Evolutionary conservation across 176 grass and related monocot species (phyloP).

Genomic region (Phragmites australis): DNA sequence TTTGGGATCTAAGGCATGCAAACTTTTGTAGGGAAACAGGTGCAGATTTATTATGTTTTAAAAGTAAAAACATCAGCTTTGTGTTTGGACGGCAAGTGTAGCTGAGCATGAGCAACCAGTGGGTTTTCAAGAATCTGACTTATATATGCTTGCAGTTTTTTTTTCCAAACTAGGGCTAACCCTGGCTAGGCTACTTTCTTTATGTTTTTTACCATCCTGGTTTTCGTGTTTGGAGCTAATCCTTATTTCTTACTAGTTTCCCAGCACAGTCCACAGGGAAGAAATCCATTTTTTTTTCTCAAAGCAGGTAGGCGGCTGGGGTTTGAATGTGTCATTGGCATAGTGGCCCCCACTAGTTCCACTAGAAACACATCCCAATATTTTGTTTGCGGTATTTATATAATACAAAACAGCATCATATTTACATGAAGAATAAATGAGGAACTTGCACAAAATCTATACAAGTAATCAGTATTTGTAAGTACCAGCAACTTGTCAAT

Average conservation of each 20-base stretch:
- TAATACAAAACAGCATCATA: neutral
- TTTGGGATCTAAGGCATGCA: slow-evolving; percentile 1
- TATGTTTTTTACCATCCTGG: neutral
- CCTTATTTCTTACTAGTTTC: neutral
- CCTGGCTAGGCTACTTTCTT: neutral
- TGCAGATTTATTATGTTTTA: slow-evolving; percentile 3
- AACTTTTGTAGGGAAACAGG: neutral
- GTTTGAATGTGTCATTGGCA: neutral
- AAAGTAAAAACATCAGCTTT: neutral
- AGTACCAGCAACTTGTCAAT: slow-evolving; percentile 93
- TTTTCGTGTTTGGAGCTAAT: neutral
- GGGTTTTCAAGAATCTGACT: neutral
- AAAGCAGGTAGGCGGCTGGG: neutral
- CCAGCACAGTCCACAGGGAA: neutral
- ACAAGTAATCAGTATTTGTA: neutral
- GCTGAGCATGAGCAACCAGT: neutral
- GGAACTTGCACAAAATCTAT: slow-evolving; percentile 5
- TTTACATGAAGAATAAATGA: neutral
- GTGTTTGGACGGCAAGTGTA: slow-evolving; percentile 9
- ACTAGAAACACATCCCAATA: neutral
- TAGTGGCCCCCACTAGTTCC: neutral
- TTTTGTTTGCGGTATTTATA: neutral
- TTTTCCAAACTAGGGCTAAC: neutral
- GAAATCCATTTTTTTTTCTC: neutral
- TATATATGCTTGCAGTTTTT: neutral